Evolutionary conservation across 192 early-diverging fungal genomes (phyloP).

Genomic region (Backusella parvicylindrica): DNA sequence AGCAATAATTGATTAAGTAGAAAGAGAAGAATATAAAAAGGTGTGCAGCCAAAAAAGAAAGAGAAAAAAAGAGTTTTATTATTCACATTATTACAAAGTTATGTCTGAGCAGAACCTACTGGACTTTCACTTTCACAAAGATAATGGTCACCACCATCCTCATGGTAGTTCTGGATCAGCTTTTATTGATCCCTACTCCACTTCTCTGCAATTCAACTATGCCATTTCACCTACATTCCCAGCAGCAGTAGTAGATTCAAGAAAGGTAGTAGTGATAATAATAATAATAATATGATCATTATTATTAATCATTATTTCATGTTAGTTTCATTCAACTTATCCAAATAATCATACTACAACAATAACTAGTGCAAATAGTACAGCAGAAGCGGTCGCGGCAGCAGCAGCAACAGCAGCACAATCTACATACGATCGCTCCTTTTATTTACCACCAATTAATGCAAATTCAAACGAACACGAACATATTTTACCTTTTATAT

Average conservation of each 20-base stretch:
- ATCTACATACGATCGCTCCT: not conserved
- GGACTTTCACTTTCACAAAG: not conserved
- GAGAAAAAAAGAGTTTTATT: not conserved
- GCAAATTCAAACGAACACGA: constrained; percentile 2
- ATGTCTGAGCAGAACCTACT: constrained; percentile 11
- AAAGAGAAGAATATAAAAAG: not conserved
- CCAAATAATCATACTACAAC: not conserved
- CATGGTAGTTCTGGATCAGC: not conserved
- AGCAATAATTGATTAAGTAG: not conserved
- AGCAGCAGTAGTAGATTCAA: not conserved
- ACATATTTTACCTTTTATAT: not conserved
- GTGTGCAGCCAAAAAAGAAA: not conserved
- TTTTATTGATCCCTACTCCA: not conserved
- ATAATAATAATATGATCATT: not conserved
- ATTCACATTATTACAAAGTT: not conserved
- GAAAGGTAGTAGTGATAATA: not conserved
- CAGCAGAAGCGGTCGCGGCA: not conserved
- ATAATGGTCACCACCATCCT: not conserved
- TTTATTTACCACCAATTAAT: constrained; percentile 5
- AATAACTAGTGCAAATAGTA: not conserved
- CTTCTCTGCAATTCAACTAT: not conserved
- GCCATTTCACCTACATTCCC: not conserved
- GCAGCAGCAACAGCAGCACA: not conserved
- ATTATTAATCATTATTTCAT: not conserved
- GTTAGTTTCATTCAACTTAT: not conserved